Evolutionary conservation across 2,329 filamentous ascomycete species (phyloP), one percentile per base, ranked within the genome.

Genomic region (Hymenoscyphus infarciens): DNA sequence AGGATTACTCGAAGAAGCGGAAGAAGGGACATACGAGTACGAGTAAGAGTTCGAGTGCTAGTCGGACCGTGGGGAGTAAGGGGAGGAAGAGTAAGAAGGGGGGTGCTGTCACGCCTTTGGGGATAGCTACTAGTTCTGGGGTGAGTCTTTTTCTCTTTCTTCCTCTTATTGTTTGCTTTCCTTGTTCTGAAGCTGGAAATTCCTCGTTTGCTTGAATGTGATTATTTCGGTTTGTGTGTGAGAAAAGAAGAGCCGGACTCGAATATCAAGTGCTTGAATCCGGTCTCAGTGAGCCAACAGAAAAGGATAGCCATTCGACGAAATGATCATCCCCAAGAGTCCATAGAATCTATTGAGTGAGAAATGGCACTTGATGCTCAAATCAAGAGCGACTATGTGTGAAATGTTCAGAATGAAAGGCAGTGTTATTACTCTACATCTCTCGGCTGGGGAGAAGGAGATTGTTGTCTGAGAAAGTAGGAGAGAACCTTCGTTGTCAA

Each of bases 51-150:
- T 22, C 42, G 42, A 49, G n/a, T 49, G 42, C 42, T 25, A 49
- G 42, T 22, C 42, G 42, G 19, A 15, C 42, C 2, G 16, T 22
- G 7, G 42, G 42, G n/a, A 8, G n/a, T 2, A 49, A 49, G n/a
- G 55, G 66, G 19, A 63, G 66, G 25, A 71, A 67, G 54, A 68
- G 65, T 42, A 60, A 66, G 11, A 63, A 66, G 2, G 62, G 66
- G 38, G 54, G 67, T 16, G 67, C 67, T 13, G 27, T 65, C 0
- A 71, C 68, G 11, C 64, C 69, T 25, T 49, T 69, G 1, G 71
- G 70, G 1, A 61, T 61, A n/a, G 70, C 68, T 31, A 71, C 65
- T 8, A 45, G 57, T 56, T 63, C 67, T 4, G 70, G 70, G 5
- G 61, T 66, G 31, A 63, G 69, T 53, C 66, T 35, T 35, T 29